A percentile compares a stretch with the other conserved stretches of the same genome.
Conservation (phyloP, 495 filamentous ascomycete genomes). For the Podospora bellae-mahoneyi region DNA sequence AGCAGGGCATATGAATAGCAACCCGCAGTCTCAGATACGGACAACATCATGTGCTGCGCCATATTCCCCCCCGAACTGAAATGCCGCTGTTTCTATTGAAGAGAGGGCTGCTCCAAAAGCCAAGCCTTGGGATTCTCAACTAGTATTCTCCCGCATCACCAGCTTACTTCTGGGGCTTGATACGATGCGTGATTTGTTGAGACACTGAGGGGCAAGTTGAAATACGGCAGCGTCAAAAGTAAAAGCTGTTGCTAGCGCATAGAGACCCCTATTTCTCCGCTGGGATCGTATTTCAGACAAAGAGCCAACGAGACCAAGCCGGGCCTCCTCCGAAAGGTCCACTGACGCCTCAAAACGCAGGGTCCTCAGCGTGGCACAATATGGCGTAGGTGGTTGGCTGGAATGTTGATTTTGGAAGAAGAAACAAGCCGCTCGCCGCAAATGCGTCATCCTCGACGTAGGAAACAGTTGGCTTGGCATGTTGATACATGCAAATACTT, state of each 20-base stretch:
- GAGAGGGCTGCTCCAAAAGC: background rate
- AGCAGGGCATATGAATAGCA: conserved; percentile 9
- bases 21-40: background rate
- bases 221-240: background rate
- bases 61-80: no score
- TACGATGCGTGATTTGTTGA: background rate
- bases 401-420: background rate
- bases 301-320: background rate
- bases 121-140: conserved; percentile 3
- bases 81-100: background rate
- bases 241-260: background rate
- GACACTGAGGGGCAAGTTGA: background rate
- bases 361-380: conserved; percentile 10
- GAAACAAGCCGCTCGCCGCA: conserved; percentile 1
- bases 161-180: background rate
- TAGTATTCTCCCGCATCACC: background rate
- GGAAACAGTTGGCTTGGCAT: background rate
- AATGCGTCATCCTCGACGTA: conserved; percentile 6
- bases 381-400: conserved; percentile 17
- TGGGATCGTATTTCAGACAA: background rate
- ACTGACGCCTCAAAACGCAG: conserved; percentile 9
- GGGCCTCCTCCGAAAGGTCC: background rate
- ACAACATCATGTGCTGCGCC: no score
- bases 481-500: background rate
- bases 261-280: background rate